Evolutionary conservation across 805 yeast species (phyloP).

Genomic region (Scheffersomyces lignosus): DNA sequence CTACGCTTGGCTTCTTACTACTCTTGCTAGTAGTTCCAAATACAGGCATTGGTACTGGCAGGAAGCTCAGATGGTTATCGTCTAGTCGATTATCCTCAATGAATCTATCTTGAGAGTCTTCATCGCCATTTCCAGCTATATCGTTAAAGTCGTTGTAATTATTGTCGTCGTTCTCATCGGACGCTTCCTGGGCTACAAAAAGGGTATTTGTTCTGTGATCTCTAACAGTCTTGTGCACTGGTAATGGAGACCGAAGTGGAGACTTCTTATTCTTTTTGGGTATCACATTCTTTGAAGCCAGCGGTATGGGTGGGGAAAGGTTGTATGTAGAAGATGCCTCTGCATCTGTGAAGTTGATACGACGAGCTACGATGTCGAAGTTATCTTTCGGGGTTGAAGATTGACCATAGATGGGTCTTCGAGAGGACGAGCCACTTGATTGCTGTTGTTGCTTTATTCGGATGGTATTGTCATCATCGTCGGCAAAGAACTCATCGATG

Average conservation of each 20-base stretch:
- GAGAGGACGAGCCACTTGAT: background rate
- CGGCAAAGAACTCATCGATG: constrained; percentile 65
- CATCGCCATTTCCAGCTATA: constrained; percentile 7
- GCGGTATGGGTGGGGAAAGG: constrained; percentile 29
- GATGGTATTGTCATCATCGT: constrained; percentile 36
- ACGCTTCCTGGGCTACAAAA: too few relatives aligned
- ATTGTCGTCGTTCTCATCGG: constrained; percentile 15
- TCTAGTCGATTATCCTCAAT: background rate
- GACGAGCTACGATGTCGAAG: constrained; percentile 31
- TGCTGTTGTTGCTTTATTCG: constrained; percentile 6
- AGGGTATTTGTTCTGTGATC: too few relatives aligned
- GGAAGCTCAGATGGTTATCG: constrained; percentile 6
- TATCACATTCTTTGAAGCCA: constrained; percentile 14
- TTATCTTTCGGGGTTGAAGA: constrained; percentile 13
- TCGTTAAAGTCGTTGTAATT: constrained; percentile 6
- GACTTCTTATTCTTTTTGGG: constrained; percentile 25
- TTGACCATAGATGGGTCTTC: background rate
- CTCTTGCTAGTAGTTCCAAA: background rate
- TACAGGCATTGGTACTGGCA: constrained; percentile 7
- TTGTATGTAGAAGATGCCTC: constrained; percentile 30
- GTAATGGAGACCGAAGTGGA: constrained; percentile 32
- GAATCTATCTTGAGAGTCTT: constrained; percentile 1
- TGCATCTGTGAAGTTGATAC: constrained; percentile 35
- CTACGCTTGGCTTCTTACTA: background rate
- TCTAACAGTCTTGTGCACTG: constrained; percentile 17